phyloP scores from a whole-genome alignment of 2,329 filamentous ascomycete species.

The Fusarium tanahbumbuense region DNA sequence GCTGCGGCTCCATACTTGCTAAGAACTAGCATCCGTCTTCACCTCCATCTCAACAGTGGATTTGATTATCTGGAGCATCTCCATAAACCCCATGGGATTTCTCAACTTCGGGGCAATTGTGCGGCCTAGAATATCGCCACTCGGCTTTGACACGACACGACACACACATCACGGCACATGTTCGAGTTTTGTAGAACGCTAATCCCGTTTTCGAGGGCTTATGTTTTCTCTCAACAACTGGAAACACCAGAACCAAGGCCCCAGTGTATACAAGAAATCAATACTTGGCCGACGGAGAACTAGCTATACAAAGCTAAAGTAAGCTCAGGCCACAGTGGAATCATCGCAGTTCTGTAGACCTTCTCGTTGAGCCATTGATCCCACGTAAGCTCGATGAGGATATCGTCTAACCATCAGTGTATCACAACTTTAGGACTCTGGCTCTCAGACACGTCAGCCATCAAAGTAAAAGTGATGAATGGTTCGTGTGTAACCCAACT shows the following conservation, averaged over 20 bases:
- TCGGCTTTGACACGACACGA: constrained; percentile 17
- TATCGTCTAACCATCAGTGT: constrained; percentile 9
- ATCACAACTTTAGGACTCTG: constrained; percentile 19
- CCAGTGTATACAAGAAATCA: not conserved
- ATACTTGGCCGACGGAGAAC: not conserved
- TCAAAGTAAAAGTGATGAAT: not conserved
- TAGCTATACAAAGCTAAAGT: constrained; percentile 22
- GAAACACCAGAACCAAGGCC: constrained; percentile 22
- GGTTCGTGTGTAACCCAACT: constrained; percentile 1
- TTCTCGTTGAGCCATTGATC: constrained; percentile 5
- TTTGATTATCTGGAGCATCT: constrained; percentile 2
- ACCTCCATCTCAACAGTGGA: constrained; percentile 5
- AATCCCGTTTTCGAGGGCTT: constrained; percentile 15
- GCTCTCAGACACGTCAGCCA: constrained; percentile 17
- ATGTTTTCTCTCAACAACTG: not conserved
- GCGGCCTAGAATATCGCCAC: constrained; percentile 21
- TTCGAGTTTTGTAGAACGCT: constrained; percentile 4
- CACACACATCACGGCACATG: constrained; percentile 21
- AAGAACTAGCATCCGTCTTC: not conserved
- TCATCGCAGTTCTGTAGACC: not conserved
- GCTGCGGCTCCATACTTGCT: constrained; percentile 2
- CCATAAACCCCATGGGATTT: constrained; percentile 28
- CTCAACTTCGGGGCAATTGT: constrained; percentile 6
- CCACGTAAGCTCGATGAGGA: constrained; percentile 28
- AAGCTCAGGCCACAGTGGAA: constrained; percentile 2